Conservation (phyloP, 306 rosid genomes). For the Cicer cuneatum region DNA sequence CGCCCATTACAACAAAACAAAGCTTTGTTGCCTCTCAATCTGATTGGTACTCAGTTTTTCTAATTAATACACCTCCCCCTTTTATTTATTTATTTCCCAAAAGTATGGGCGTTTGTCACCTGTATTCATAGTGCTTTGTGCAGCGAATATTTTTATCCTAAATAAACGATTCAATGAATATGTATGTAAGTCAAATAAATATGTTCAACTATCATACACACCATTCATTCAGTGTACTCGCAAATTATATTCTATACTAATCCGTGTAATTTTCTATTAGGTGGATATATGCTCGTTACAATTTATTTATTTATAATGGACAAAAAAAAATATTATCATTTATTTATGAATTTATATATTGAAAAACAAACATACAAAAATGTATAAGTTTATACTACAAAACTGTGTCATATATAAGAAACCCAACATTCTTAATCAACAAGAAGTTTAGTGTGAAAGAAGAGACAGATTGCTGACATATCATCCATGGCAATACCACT, state of each 20-base stretch:
- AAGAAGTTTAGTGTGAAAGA: slow-evolving; percentile 45
- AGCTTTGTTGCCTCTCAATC: too few relatives aligned
- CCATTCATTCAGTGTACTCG: neutral
- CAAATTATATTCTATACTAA: too few relatives aligned
- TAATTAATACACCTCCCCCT: too few relatives aligned
- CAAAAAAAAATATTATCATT: too few relatives aligned
- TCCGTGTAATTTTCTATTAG: too few relatives aligned
- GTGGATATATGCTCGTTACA: too few relatives aligned
- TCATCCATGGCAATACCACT: slow-evolving; percentile 77
- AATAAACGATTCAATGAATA: neutral
- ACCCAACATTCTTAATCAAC: neutral
- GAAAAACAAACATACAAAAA: too few relatives aligned
- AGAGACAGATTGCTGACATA: slow-evolving; percentile 76
- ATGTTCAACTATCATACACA: neutral
- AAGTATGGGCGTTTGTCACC: too few relatives aligned
- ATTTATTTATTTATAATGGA: too few relatives aligned
- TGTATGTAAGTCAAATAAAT: neutral
- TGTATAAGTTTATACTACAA: neutral
- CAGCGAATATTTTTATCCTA: neutral
- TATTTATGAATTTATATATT: too few relatives aligned
- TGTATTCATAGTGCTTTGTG: neutral
- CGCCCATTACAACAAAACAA: neutral
- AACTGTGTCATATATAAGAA: neutral
- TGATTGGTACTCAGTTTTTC: too few relatives aligned
- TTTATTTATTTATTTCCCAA: too few relatives aligned